phyloP scores from a whole-genome alignment of 441 rosid species.

The Erodium moschatum region DNA sequence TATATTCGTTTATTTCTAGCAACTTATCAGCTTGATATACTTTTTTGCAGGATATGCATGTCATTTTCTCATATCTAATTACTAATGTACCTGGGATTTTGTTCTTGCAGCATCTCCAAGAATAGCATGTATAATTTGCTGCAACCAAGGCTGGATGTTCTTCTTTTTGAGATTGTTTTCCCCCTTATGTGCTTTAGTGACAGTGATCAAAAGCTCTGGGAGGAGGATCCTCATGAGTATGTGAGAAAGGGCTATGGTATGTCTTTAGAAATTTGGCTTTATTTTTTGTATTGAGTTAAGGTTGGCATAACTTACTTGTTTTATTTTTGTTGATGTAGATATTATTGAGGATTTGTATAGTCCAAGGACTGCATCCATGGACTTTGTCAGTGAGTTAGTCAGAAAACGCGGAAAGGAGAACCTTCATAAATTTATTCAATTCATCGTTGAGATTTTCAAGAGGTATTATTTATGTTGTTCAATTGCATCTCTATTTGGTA shows the following conservation, averaged over 20 bases:
- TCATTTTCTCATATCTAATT: background rate
- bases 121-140: constrained; percentile 69
- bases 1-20: background rate
- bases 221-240: constrained; percentile 97
- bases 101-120: constrained; percentile 64
- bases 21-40: background rate
- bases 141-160: constrained; percentile 78
- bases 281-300: background rate
- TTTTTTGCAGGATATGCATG: background rate
- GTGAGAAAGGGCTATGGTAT: constrained; percentile 99
- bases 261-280: constrained; percentile 21
- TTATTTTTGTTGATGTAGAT: constrained; percentile 35
- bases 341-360: constrained; percentile 74
- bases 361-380: constrained; percentile 76
- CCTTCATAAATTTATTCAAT: constrained; percentile 62
- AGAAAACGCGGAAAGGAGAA: constrained; percentile 75
- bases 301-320: constrained; percentile 12
- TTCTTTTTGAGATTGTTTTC: constrained; percentile 82
- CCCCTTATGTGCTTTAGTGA: constrained; percentile 97
- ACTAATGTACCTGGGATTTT: background rate
- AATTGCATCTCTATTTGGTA: background rate
- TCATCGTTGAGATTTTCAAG: constrained; percentile 53
- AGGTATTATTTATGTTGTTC: constrained; percentile 33
- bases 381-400: constrained; percentile 73
- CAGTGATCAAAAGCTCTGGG: constrained; percentile 99